These are phyloP conservation scores for Chamaecrista fasciculata DNA, from an alignment of 306 rosid genomes.

Conservation along the genomic window DNA sequence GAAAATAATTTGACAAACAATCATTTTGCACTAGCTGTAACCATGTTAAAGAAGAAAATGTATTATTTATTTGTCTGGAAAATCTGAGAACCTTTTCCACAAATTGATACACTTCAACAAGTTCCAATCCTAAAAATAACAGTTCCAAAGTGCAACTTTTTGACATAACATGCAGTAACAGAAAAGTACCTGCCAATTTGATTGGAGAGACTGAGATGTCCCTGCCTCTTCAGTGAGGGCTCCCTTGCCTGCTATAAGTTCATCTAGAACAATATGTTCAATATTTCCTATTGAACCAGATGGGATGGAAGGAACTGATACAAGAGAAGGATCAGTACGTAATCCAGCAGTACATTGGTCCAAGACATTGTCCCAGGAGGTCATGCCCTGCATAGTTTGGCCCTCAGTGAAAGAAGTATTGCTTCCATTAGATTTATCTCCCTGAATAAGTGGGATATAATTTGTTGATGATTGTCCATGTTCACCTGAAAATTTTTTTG, in stretches of 20 bases:
- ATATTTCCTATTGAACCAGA: conserved; percentile 41
- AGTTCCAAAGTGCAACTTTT: conserved; percentile 5
- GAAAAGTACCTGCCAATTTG: conserved; percentile 71
- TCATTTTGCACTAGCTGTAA: not conserved
- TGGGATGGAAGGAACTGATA: conserved; percentile 44
- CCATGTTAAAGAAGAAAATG: not conserved
- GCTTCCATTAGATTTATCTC: conserved; percentile 42
- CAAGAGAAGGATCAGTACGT: conserved; percentile 49
- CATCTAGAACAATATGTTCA: conserved; percentile 34
- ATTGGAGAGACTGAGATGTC: conserved; percentile 45
- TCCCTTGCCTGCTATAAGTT: conserved; percentile 36
- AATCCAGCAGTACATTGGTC: conserved; percentile 45
- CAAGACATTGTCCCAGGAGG: conserved; percentile 65
- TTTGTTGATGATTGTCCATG: conserved; percentile 48
- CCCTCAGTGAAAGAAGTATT: conserved; percentile 36
- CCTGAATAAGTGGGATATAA: conserved; percentile 43
- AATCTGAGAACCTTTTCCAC: not conserved
- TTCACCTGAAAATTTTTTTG: conserved; percentile 39
- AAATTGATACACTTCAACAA: not conserved
- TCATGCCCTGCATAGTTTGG: conserved; percentile 46
- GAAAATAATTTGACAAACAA: not conserved
- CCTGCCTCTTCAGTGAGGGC: conserved; percentile 38
- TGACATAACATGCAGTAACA: conserved; percentile 21
- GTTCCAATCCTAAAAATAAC: not conserved
- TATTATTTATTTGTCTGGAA: not conserved